phyloP scores from a whole-genome alignment of 2,329 filamentous ascomycete species.

The Rhynchosporium graminicola region DNA sequence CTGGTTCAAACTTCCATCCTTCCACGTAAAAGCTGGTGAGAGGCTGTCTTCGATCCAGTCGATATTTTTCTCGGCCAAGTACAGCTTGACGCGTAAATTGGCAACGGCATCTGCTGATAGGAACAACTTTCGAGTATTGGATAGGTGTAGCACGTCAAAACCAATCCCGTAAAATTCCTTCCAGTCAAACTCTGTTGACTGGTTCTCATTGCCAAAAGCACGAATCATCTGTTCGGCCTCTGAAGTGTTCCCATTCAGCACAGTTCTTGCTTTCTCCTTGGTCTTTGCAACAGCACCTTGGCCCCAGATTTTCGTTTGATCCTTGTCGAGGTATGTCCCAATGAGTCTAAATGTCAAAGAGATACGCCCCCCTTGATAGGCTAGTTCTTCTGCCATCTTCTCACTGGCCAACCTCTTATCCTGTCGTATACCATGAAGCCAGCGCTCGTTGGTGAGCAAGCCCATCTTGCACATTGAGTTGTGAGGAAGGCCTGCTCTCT shows the following conservation, averaged over 20 bases:
- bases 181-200: conserved; percentile 73
- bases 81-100: conserved; percentile 53
- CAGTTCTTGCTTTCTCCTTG: conserved; percentile 56
- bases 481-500: conserved; percentile 76
- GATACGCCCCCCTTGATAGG: conserved; percentile 76
- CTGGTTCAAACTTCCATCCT: conserved; percentile 31
- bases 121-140: conserved; percentile 46
- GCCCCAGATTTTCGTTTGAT: conserved; percentile 78
- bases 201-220: conserved; percentile 86
- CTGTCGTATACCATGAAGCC: conserved; percentile 88
- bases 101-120: conserved; percentile 48
- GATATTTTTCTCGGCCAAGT: conserved; percentile 52
- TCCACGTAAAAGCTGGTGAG: conserved; percentile 38
- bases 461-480: conserved; percentile 88
- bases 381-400: conserved; percentile 69
- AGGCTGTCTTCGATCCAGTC: conserved; percentile 39
- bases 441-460: conserved; percentile 76
- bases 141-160: conserved; percentile 78
- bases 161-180: conserved; percentile 72
- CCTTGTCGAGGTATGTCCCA: conserved; percentile 74
- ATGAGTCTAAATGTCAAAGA: conserved; percentile 90
- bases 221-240: conserved; percentile 70
- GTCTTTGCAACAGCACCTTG: conserved; percentile 79
- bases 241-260: conserved; percentile 68
- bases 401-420: conserved; percentile 74